phyloP scores from a whole-genome alignment of 495 filamentous ascomycete species.

The Parathielavia appendiculata region DNA sequence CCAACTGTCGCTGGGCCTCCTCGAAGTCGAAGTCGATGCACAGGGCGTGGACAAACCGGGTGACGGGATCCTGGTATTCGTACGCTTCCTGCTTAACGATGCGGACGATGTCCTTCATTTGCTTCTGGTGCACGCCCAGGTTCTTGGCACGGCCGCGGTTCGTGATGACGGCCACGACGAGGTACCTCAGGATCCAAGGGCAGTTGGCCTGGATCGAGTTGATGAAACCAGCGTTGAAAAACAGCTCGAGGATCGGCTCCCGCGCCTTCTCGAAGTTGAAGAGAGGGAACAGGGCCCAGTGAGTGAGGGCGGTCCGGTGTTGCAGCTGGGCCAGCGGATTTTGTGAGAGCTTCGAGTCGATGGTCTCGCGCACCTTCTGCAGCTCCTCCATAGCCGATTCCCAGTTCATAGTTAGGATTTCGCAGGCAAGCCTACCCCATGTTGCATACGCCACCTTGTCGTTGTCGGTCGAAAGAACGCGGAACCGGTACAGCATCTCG shows the following conservation, averaged over 20 bases:
- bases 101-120: slow-evolving; percentile 92
- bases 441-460: slow-evolving; percentile 92
- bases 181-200: slow-evolving; percentile 94
- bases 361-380: slow-evolving; percentile 84
- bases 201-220: slow-evolving; percentile 98
- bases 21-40: slow-evolving; percentile 99
- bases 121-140: slow-evolving; percentile 86
- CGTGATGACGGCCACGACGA: slow-evolving; percentile 92
- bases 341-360: slow-evolving; percentile 88
- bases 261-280: slow-evolving; percentile 94
- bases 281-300: slow-evolving; percentile 98
- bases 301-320: slow-evolving; percentile 93
- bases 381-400: slow-evolving; percentile 94
- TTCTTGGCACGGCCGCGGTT: slow-evolving; percentile 81
- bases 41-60: slow-evolving; percentile 90
- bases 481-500: slow-evolving; percentile 90
- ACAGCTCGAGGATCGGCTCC: slow-evolving; percentile 85
- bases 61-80: slow-evolving; percentile 94
- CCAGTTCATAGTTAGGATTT: slow-evolving; percentile 92
- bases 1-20: slow-evolving; percentile 89
- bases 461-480: slow-evolving; percentile 94
- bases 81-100: slow-evolving; percentile 94
- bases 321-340: slow-evolving; percentile 90
- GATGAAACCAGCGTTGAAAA: slow-evolving; percentile 94
- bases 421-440: slow-evolving; percentile 92